Base-by-base conservation (phyloP, 1,284 basidiomycete genomes). In the Ustilago lituana region DNA sequence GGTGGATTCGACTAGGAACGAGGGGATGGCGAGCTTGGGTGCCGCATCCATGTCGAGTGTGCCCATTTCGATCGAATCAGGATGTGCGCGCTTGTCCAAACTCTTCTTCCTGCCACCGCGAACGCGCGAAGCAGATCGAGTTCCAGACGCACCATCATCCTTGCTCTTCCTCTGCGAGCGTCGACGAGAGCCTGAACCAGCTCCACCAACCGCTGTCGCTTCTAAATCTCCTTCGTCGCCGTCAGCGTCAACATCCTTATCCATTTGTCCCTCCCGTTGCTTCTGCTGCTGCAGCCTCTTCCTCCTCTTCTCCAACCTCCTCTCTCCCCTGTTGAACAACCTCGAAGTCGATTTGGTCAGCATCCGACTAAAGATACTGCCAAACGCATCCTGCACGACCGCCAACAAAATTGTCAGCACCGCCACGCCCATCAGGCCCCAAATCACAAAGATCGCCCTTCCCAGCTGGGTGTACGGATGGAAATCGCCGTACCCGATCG, bases 381-480 rank as follows among this genome's bases (percentile, higher is more conserved):
- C 67, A 50, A 70, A 70, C 36, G 67, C 60, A 59, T 70, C 67
- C 46, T 66, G 62, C n/a, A 91, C 74, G 24, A 91, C 89, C 86
- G 80, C 70, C 17, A 78, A 56, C 23, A 77, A 53, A 17, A 82
- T 73, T 40, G 44, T 76, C 26, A 60, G 62, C 46, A 67, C 71
- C 35, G 38, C 77, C 37, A 74, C 70, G 44, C 61, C 64, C 46
- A 73, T 37, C 39, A 93, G 82, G 0, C 90, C 89, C 91, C 91
- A 93, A 8, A 89, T 87, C 49, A 92, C 87, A 80, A 93, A 93
- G 43, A 93, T 85, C 5, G 89, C 87, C 22, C 90, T 86, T 3
- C 91, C 91, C 5, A 88, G 86, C 52, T 73, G 66, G 36, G 71
- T 65, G 4, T 39, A 24, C 1, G 62, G 63, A 33, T 61, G 54